Base-by-base conservation (phyloP, 2,329 filamentous ascomycete species). In the Trichoderma brevicompactum region DNA sequence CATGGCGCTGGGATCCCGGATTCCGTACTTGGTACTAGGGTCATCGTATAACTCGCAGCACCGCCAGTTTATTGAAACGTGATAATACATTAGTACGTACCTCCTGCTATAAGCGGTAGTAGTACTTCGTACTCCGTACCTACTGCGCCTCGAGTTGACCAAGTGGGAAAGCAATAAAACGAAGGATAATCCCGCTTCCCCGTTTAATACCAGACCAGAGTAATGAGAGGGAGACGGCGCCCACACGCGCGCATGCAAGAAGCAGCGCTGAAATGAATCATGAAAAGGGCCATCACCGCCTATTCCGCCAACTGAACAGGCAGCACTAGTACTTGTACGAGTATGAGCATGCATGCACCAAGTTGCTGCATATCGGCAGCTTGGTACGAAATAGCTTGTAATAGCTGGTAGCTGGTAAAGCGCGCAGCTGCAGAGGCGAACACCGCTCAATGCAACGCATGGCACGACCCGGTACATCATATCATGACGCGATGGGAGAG, bases 141-240 rank as follows among this genome's bases (percentile, higher is more conserved):
- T 28, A n/a, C 36, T 60, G 53, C 53, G 53, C 44, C 36, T 59
- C 43, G 55, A 56, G 54, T 41, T 32, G 54, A 19, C 15, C 28
- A 46, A 23, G 43, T 46, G 54, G 23, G 23, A 28, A 28, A 28
- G 23, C 23, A 28, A 28, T 28, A 28, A 28, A 28, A 28, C 23
- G 40, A 43, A 61, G 46, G 36, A 61, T 61, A 15, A 59, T 59
- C 36, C 46, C 58, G 58, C 58, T 61, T 52, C 58, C 58, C 36
- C 19, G 2, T 17, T 17, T 36, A 9, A 13, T 15, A 23, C 34
- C 12, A 17, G 12, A 5, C 34, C 8, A 40, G n/a, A 13, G 48
- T 40, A 60, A 60, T 49, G 58, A 61, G 44, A 50, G 58, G 48
- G 38, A 17, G 13, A 10, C 19, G 34, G 46, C 56, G 23, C 56